Conservation (phyloP, 257 asterid genomes). For the Ajuga chamaepitys region DNA sequence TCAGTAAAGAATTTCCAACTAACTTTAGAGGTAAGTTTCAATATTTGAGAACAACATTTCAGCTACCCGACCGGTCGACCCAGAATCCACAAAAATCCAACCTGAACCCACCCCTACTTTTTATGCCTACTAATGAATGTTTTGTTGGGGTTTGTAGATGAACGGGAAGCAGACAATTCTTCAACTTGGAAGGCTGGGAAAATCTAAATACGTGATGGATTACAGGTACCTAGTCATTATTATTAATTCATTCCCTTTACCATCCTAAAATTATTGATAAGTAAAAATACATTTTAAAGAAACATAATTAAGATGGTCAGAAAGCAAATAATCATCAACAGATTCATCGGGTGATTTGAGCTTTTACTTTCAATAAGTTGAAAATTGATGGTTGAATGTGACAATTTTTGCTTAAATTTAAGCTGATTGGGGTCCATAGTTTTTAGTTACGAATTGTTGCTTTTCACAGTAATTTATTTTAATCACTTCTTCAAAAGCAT, state of each 20-base stretch:
- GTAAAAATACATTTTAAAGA: not conserved
- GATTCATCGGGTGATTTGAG: too few relatives aligned
- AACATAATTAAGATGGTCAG: not conserved
- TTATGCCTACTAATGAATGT: not conserved
- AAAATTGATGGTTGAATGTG: not conserved
- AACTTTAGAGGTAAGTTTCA: slow-evolving; percentile 57
- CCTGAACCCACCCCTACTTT: not conserved
- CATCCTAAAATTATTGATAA: too few relatives aligned
- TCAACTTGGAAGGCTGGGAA: slow-evolving; percentile 87
- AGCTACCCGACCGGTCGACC: too few relatives aligned
- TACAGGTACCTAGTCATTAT: slow-evolving; percentile 41
- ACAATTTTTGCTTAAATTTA: too few relatives aligned
- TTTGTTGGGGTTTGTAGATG: slow-evolving; percentile 29
- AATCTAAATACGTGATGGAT: slow-evolving; percentile 83
- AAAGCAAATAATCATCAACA: too few relatives aligned
- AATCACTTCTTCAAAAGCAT: too few relatives aligned
- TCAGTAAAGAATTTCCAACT: slow-evolving; percentile 88
- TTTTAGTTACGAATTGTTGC: too few relatives aligned
- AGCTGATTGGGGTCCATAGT: too few relatives aligned
- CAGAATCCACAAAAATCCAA: not conserved
- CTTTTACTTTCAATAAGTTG: too few relatives aligned
- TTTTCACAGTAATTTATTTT: too few relatives aligned
- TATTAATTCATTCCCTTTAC: not conserved
- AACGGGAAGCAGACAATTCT: slow-evolving; percentile 84
- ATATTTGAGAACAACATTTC: too few relatives aligned